A percentile compares a stretch with the other conserved stretches of the same genome.
These are phyloP conservation scores for Petrea volubilis DNA, from an alignment of 257 asterid species.

Conservation along the genomic window DNA sequence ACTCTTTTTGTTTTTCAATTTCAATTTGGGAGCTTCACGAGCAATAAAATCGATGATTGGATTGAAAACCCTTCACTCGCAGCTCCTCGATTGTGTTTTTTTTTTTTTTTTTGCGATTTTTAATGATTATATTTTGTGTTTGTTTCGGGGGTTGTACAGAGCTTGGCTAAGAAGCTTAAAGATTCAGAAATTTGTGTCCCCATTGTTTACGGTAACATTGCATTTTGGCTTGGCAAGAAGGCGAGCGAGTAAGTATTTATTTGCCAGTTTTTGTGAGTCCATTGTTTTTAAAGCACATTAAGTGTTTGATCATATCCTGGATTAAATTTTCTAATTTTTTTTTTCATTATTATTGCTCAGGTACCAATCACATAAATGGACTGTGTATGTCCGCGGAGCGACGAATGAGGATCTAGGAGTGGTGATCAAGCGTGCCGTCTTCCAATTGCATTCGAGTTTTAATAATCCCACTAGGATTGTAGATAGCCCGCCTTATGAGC, in stretches of 20 bases:
- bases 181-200: constrained; percentile 82
- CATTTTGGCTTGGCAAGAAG: constrained; percentile 99
- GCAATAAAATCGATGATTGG: background rate
- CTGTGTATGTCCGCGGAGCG: constrained; percentile 87
- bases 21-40: background rate
- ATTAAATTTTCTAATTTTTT: background rate
- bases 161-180: constrained; percentile 58
- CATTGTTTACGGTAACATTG: constrained; percentile 85
- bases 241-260: constrained; percentile 82
- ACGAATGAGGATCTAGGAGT: constrained; percentile 87
- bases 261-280: background rate
- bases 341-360: constrained; percentile 32
- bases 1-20: background rate
- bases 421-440: constrained; percentile 78
- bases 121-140: background rate
- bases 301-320: constrained; percentile 37
- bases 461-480: constrained; percentile 82
- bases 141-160: constrained; percentile 35
- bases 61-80: background rate
- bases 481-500: constrained; percentile 80
- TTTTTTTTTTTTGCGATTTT: background rate
- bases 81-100: background rate
- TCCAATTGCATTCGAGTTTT: constrained; percentile 93
- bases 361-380: constrained; percentile 90
- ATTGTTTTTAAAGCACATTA: background rate